phyloP scores from a whole-genome alignment of 2,329 filamentous ascomycete species.

The Ascochyta lentis region DNA sequence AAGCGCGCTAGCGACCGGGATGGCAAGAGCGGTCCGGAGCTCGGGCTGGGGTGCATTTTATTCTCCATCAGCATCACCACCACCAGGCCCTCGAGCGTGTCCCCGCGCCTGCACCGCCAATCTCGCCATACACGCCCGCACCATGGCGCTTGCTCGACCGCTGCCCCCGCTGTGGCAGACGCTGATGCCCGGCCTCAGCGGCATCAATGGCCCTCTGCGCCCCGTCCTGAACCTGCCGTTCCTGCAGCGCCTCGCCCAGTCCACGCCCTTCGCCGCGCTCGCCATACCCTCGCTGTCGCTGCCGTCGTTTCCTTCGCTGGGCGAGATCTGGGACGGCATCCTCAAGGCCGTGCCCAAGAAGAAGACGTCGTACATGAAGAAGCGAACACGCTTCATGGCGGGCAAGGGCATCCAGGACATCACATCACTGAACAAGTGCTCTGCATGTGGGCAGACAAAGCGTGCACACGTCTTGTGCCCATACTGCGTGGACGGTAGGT shows the following conservation, averaged over 20 bases:
- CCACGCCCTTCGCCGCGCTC: constrained; percentile 63
- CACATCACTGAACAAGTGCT: constrained; percentile 84
- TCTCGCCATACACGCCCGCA: constrained; percentile 10
- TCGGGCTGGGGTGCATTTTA: constrained; percentile 36
- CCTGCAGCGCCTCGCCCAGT: constrained; percentile 56
- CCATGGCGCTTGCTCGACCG: constrained; percentile 51
- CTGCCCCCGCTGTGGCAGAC: constrained; percentile 54
- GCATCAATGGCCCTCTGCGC: constrained; percentile 51
- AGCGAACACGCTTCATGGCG: constrained; percentile 89
- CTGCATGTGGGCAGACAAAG: constrained; percentile 86
- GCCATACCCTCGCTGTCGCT: constrained; percentile 60
- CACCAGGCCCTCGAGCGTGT: constrained; percentile 18
- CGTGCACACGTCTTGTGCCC: constrained; percentile 88
- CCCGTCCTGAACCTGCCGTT: constrained; percentile 50
- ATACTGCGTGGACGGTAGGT: constrained; percentile 81
- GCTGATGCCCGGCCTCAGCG: constrained; percentile 61
- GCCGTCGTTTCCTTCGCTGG: constrained; percentile 55
- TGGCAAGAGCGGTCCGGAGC: constrained; percentile 37
- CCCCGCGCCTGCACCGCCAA: constrained; percentile 11
- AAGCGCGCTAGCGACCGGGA: constrained; percentile 36
- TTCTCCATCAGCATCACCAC: constrained; percentile 38
- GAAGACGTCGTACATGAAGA: constrained; percentile 97
- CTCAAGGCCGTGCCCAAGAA: constrained; percentile 96
- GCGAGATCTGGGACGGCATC: constrained; percentile 91
- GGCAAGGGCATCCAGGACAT: constrained; percentile 95